These are phyloP conservation scores for Saxophila tyrrhenica DNA, from an alignment of 495 filamentous ascomycete species.

Conservation along the genomic window DNA sequence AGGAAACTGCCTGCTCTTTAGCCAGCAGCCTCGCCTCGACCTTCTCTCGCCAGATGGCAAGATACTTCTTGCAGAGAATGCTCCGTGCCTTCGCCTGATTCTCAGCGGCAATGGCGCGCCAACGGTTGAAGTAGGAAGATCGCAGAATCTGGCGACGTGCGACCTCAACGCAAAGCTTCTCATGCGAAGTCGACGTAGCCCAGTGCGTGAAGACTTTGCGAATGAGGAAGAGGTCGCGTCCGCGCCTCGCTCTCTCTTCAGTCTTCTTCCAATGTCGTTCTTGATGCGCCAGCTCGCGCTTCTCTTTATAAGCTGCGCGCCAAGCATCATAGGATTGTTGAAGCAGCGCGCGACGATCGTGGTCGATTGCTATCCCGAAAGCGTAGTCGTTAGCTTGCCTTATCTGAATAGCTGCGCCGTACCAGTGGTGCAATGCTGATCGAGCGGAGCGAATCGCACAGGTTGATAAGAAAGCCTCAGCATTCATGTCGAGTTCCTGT, in stretches of 20 bases:
- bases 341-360: slow-evolving; percentile 43
- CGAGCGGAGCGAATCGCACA: slow-evolving; percentile 38
- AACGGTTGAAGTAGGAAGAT: slow-evolving; percentile 64
- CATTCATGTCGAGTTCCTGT: slow-evolving; percentile 47
- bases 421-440: slow-evolving; percentile 42
- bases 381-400: slow-evolving; percentile 37
- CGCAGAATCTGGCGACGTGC: slow-evolving; percentile 58
- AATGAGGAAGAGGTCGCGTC: slow-evolving; percentile 54
- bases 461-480: slow-evolving; percentile 47
- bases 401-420: slow-evolving; percentile 34
- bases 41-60: slow-evolving; percentile 44
- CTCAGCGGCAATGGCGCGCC: slow-evolving; percentile 61
- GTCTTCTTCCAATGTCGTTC: slow-evolving; percentile 51
- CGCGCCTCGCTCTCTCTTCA: slow-evolving; percentile 48
- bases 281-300: slow-evolving; percentile 38
- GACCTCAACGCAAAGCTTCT: slow-evolving; percentile 44
- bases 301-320: slow-evolving; percentile 39
- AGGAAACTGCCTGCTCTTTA: slow-evolving; percentile 13
- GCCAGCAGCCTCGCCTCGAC: slow-evolving; percentile 24
- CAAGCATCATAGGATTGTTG: slow-evolving; percentile 47
- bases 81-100: slow-evolving; percentile 57
- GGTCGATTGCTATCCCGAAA: slow-evolving; percentile 37
- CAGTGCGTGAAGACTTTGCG: slow-evolving; percentile 66
- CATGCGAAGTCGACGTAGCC: slow-evolving; percentile 51
- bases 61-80: slow-evolving; percentile 47